Evolutionary conservation across 306 rosid genomes (phyloP).

Genomic region (Lagenaria siceraria): DNA sequence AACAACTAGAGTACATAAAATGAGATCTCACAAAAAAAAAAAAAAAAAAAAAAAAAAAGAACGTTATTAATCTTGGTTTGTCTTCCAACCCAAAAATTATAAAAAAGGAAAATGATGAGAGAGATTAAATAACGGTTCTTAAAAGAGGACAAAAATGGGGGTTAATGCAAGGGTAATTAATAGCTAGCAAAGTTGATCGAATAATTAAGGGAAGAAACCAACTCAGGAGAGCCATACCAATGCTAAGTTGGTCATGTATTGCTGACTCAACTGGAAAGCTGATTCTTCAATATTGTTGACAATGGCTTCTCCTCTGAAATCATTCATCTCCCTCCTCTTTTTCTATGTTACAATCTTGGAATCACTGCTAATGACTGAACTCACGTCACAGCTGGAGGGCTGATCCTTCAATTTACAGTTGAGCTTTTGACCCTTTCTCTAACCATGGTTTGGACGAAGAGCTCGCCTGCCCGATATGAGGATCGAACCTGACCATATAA

Average conservation of each 20-base stretch:
- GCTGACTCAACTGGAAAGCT: too few species aligned
- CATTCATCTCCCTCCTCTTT: not conserved
- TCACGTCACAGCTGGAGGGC: not conserved
- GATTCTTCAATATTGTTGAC: not conserved
- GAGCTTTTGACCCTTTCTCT: conserved; percentile 34
- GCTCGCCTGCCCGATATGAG: conserved; percentile 94
- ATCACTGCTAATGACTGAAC: not conserved
- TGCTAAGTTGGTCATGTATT: not conserved
- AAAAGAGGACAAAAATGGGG: not conserved
- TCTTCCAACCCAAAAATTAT: too few species aligned
- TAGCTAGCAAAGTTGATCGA: not conserved
- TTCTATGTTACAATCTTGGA: not conserved
- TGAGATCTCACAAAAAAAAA: not conserved
- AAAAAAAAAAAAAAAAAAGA: too few species aligned
- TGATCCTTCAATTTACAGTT: not conserved
- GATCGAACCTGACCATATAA: conserved; percentile 57
- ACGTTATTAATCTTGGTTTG: too few species aligned
- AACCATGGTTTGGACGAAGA: conserved; percentile 79
- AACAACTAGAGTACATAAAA: not conserved
- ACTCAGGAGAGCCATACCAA: not conserved
- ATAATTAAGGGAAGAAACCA: not conserved
- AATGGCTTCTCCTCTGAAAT: not conserved
- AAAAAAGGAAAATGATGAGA: too few species aligned
- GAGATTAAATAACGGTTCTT: not conserved
- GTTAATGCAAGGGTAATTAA: not conserved